A percentile compares a stretch with the other conserved stretches of the same genome.
phyloP scores from a whole-genome alignment of 192 early-diverging fungal genomes.

The Gorgonomyces haynaldii region DNA sequence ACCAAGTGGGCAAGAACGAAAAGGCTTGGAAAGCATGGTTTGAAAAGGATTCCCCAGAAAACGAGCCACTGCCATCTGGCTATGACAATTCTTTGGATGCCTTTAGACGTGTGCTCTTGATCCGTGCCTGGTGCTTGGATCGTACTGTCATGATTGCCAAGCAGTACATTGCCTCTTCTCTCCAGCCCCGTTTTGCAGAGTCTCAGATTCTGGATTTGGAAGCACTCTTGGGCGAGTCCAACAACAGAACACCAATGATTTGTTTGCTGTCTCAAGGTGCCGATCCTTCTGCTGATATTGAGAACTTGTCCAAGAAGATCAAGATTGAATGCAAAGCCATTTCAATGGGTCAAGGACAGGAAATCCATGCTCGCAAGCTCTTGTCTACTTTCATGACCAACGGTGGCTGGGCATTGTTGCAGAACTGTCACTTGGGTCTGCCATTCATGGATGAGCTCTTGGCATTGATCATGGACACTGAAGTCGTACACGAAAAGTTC shows the following conservation, averaged over 20 bases:
- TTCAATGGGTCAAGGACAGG: constrained; percentile 60
- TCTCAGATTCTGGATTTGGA: constrained; percentile 58
- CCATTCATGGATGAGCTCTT: constrained; percentile 57
- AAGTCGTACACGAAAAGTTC: constrained; percentile 53
- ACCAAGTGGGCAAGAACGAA: constrained; percentile 57
- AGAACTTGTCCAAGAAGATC: constrained; percentile 50
- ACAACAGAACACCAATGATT: constrained; percentile 56
- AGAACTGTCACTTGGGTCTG: constrained; percentile 56
- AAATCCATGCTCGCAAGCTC: constrained; percentile 51
- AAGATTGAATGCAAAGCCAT: constrained; percentile 58
- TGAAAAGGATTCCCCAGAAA: constrained; percentile 54
- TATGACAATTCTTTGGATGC: constrained; percentile 50
- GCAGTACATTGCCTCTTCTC: constrained; percentile 49
- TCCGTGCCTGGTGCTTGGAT: constrained; percentile 51
- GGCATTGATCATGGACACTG: constrained; percentile 40
- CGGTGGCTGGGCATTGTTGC: constrained; percentile 52
- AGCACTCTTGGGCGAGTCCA: constrained; percentile 41
- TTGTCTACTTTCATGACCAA: constrained; percentile 48
- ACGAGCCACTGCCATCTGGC: constrained; percentile 45
- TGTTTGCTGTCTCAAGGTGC: constrained; percentile 52
- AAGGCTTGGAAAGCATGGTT: constrained; percentile 55
- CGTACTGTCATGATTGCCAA: constrained; percentile 55
- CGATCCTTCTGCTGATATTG: constrained; percentile 55
- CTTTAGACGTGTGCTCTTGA: constrained; percentile 43
- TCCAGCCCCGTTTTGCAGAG: constrained; percentile 37